A percentile compares a stretch with the other conserved stretches of the same genome.
Evolutionary conservation across 352 stramenopile species (phyloP).

Genomic region (Phytopythium vexans): DNA sequence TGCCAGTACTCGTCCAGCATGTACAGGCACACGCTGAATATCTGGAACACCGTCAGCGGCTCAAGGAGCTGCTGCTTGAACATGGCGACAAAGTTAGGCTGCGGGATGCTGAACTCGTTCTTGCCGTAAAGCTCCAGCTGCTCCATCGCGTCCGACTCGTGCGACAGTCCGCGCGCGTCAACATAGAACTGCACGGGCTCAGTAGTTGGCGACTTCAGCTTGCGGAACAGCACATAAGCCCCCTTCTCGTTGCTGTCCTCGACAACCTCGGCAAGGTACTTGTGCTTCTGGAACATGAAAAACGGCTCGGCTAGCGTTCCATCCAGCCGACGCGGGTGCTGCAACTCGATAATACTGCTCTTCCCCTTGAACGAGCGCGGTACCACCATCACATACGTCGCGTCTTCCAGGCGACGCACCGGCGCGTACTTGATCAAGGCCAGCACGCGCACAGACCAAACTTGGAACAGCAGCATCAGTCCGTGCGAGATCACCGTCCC

Average conservation of each 20-base stretch:
- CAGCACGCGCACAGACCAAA: slow-evolving; percentile 82
- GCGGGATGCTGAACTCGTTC: slow-evolving; percentile 94
- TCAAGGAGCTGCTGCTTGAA: slow-evolving; percentile 97
- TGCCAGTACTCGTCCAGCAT: slow-evolving; percentile 99
- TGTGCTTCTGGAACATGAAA: slow-evolving; percentile 90
- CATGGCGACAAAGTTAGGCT: slow-evolving; percentile 94
- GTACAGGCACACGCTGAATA: slow-evolving; percentile 98
- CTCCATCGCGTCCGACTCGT: slow-evolving; percentile 31
- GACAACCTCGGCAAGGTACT: slow-evolving; percentile 68
- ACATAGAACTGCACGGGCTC: slow-evolving; percentile 68
- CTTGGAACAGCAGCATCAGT: slow-evolving; percentile 87
- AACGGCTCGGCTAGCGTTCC: slow-evolving; percentile 45
- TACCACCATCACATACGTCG: slow-evolving; percentile 79
- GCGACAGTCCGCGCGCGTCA: slow-evolving; percentile 37
- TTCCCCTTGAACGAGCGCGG: slow-evolving; percentile 86
- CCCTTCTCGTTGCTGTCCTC: slow-evolving; percentile 54
- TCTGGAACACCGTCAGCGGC: slow-evolving; percentile 99
- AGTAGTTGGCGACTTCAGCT: slow-evolving; percentile 67
- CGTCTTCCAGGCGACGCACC: slow-evolving; percentile 49
- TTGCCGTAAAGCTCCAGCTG: slow-evolving; percentile 77
- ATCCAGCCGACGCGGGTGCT: slow-evolving; percentile 28
- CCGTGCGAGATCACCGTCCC: slow-evolving; percentile 76
- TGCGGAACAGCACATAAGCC: slow-evolving; percentile 61
- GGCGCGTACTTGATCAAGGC: slow-evolving; percentile 85
- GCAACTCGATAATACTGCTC: slow-evolving; percentile 77